Evolutionary conservation across 1,284 basidiomycete genomes (phyloP).

Genomic region (Boletus sp.): DNA sequence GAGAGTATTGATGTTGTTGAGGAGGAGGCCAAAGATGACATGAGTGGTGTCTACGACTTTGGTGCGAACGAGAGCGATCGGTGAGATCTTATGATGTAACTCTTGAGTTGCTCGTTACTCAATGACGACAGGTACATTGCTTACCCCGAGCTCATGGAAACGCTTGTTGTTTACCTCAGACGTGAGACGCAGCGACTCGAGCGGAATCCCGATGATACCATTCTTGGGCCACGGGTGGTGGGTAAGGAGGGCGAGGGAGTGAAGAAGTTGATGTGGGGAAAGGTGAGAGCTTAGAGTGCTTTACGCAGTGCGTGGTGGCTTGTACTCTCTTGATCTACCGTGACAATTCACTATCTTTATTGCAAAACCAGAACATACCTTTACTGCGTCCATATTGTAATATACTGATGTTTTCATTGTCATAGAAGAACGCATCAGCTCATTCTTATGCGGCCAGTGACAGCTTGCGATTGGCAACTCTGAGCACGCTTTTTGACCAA

Average conservation of each 20-base stretch:
- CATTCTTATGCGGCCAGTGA: too few relatives aligned
- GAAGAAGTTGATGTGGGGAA: conserved; percentile 25
- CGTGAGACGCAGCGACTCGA: conserved; percentile 77
- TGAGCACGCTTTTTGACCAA: too few relatives aligned
- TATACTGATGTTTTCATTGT: not conserved
- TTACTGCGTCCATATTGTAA: not conserved
- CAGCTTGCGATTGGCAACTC: too few relatives aligned
- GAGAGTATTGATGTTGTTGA: conserved; percentile 52
- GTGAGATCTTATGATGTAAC: conserved; percentile 15
- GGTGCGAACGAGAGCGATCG: conserved; percentile 44
- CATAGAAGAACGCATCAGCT: not conserved
- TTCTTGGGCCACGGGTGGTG: conserved; percentile 42
- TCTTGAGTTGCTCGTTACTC: not conserved
- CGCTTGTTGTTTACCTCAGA: conserved; percentile 74
- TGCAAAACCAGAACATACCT: not conserved
- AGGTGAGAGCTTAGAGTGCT: conserved; percentile 18
- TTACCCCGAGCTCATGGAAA: conserved; percentile 76
- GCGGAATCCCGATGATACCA: conserved; percentile 62
- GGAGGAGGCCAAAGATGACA: conserved; percentile 60
- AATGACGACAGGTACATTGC: conserved; percentile 56
- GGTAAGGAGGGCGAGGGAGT: conserved; percentile 29
- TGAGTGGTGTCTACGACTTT: conserved; percentile 72
- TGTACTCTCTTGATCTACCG: not conserved
- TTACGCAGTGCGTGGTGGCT: conserved; percentile 3
- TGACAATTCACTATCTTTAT: conserved; percentile 2